Evolutionary conservation across 805 yeast genomes (phyloP).

Genomic region (Pichia kluyveri): DNA sequence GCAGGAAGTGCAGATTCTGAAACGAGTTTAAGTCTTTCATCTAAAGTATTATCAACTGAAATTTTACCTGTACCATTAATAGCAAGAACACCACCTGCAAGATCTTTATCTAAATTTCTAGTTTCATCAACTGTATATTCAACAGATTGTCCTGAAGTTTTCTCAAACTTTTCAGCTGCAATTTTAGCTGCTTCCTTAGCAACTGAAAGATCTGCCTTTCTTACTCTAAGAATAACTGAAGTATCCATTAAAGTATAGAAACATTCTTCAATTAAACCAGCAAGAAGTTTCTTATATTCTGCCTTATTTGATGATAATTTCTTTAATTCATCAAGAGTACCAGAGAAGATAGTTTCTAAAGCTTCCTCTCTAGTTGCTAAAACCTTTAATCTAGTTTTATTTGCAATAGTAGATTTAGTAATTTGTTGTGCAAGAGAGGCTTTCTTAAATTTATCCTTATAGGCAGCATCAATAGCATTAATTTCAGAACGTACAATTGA

Average conservation of each 20-base stretch:
- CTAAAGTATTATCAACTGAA: conserved; percentile 85
- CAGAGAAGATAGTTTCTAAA: conserved; percentile 63
- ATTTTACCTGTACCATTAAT: conserved; percentile 70
- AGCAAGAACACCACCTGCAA: conserved; percentile 81
- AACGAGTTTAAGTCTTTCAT: conserved; percentile 81
- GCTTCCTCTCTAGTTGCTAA: conserved; percentile 80
- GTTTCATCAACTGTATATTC: conserved; percentile 48
- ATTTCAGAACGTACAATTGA: conserved; percentile 89
- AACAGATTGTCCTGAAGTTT: conserved; percentile 49
- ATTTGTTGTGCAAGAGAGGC: conserved; percentile 91
- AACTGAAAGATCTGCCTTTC: conserved; percentile 51
- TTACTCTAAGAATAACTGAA: conserved; percentile 53
- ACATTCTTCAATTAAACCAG: conserved; percentile 74
- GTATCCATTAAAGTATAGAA: conserved; percentile 67
- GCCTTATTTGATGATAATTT: conserved; percentile 43
- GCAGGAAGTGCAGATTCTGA: conserved; percentile 86
- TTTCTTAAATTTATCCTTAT: conserved; percentile 80
- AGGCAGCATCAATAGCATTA: conserved; percentile 73
- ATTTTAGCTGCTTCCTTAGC: conserved; percentile 54
- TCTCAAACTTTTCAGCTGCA: conserved; percentile 57
- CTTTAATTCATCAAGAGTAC: conserved; percentile 55
- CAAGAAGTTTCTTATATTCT: conserved; percentile 60
- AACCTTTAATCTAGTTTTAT: conserved; percentile 88
- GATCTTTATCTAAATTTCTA: conserved; percentile 48
- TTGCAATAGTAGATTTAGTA: conserved; percentile 88